Evolutionary conservation across 331 rosid species (phyloP), one percentile per base, ranked within the genome.

Genomic region (Phaseolus coccineus): DNA sequence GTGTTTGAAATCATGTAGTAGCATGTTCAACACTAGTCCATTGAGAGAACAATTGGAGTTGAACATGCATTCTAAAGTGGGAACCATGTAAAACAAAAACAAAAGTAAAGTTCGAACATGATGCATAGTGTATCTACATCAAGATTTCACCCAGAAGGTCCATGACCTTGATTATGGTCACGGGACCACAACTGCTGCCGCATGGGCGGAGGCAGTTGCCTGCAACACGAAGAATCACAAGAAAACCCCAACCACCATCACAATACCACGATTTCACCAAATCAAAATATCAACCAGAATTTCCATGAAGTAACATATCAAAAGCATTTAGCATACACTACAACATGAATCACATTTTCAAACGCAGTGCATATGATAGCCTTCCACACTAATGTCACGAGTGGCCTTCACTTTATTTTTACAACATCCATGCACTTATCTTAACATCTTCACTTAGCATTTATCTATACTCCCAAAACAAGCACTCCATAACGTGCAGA

Each of bases 271-370:
- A 27, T 46, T 71, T 77, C 39, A 50, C 35, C 64, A 22, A 63
- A 72, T 50, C 11, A 14, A 3, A 37, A 61, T 46, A 61, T 39
- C 52, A 44, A 77, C 39, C 68, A 71, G 30, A 3, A 59, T 10
- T 22, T 5, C 10, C 46, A 27, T 14, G 28, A 65, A 16, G 33
- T 19, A 31, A 55, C 53, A 57, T 56, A 52, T 19, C 55, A 50
- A 78, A 57, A 79, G 47, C 44, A 67, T 39, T 48, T 47, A 35
- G 44, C 33, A 13, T 42, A 56, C 64, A 70, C 31, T 37, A 27
- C 44, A 53, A 71, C 69, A 56, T 15, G 44, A 57, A 73, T 55
- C 12, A 66, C 52, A 67, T 57, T 66, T 65, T 71, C 40, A 64
- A 65, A 72, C 11, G 27, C 39, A 53, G 30, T n/a, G 47, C n/a